These are phyloP conservation scores for Penicillium sp. DNA, from an alignment of 2,329 filamentous ascomycete species.

Conservation along the genomic window DNA sequence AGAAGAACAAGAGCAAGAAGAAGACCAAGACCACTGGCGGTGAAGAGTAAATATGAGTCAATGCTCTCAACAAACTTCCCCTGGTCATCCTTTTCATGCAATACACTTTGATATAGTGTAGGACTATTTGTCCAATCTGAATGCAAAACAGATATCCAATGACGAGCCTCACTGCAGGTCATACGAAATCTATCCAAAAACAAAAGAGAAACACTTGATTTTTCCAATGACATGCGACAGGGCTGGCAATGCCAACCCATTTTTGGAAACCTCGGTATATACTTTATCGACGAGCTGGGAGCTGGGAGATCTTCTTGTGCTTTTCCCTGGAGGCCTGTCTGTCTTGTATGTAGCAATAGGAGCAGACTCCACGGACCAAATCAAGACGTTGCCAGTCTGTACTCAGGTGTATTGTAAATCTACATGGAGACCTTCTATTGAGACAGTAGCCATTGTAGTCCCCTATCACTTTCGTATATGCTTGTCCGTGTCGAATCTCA, in stretches of 20 bases:
- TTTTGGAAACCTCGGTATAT: conserved; percentile 10
- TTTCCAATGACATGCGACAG: conserved; percentile 8
- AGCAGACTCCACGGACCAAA: conserved; percentile 9
- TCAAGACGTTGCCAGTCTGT: conserved; percentile 16
- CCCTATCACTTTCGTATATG: neutral
- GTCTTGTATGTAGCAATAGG: conserved; percentile 16
- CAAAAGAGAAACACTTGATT: conserved; percentile 12
- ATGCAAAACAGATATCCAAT: conserved; percentile 29
- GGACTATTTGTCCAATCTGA: conserved; percentile 14
- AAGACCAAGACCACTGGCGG: conserved; percentile 57
- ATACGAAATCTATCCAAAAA: conserved; percentile 20
- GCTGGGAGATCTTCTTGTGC: conserved; percentile 3
- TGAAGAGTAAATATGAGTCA: conserved; percentile 47
- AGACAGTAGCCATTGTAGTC: neutral
- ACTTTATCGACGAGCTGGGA: conserved; percentile 6
- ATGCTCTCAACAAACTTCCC: conserved; percentile 17
- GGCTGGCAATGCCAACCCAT: conserved; percentile 7
- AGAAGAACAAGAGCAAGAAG: conserved; percentile 92
- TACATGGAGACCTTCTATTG: neutral
- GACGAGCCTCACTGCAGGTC: conserved; percentile 17
- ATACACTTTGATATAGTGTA: conserved; percentile 20
- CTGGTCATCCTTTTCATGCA: conserved; percentile 20
- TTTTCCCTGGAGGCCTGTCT: conserved; percentile 4
- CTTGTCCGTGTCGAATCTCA: neutral
- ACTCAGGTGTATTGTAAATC: neutral